Base-by-base conservation (phyloP, 495 filamentous ascomycete species). In the Trypethelium eluteriae region DNA sequence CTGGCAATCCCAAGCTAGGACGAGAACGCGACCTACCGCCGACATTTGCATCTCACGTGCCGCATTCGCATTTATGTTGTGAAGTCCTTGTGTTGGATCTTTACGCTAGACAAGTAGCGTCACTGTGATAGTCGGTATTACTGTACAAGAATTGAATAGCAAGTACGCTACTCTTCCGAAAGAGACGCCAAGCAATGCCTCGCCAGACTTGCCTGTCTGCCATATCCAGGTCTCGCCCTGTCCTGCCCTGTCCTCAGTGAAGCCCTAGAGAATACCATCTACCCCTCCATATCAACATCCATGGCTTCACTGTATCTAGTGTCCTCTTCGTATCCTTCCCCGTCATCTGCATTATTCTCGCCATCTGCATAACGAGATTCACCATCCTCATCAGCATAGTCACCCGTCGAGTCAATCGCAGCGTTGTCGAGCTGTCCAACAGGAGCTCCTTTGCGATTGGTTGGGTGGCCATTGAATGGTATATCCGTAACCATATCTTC, bases 321-420 rank as follows among this genome's bases (percentile, higher is more conserved):
- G 63, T 70, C 71, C 18, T 67, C 62, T 61, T 49, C 70, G 61
- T 16, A 57, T 38, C 53, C 53, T 63, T 57, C 63, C 44, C 53
- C 59, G 4, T 47, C 67, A 32, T 67, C 64, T 12, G 39, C 47
- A 25, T 59, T 35, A 34, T 66, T 47, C 61, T 65, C 62, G n/a
- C 62, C 63, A 14, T 50, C 61, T 41, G 64, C 63, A 32, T 63
- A 44, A 7, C 14, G 41, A 44, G 41, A 7, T 44, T 14, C 62
- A 7, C 5, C 53, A 7, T 59, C 53, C 34, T 18, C 49, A 5
- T 53, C 49, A n/a, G 10, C 53, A 7, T 59, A 18, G 36, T 59
- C 53, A 59, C 25, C 53, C 14, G 53, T 59, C 53, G 36, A 59
- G 36, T 59, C 53, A 14, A 59, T 25, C 25, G 25, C 1, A 25